These are phyloP conservation scores for Rhodotorula paludigena DNA, from an alignment of 768 basidiomycete genomes.

Conservation along the genomic window DNA sequence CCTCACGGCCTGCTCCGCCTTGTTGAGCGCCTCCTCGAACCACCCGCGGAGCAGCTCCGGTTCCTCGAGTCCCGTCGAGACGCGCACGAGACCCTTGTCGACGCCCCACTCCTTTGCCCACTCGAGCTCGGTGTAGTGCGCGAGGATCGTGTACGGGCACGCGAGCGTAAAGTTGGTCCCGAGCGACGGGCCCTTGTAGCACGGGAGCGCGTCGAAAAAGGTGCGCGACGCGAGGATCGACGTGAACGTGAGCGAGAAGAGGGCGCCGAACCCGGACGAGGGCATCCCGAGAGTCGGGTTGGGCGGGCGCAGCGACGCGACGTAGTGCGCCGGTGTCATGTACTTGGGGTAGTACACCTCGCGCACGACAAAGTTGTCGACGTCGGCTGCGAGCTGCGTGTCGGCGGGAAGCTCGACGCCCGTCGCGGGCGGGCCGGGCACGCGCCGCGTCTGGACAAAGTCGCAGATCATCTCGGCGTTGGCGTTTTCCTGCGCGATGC, in stretches of 20 bases:
- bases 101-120: constrained; percentile 89
- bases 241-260: constrained; percentile 64
- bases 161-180: constrained; percentile 96
- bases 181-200: constrained; percentile 72
- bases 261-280: constrained; percentile 48
- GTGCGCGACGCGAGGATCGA: constrained; percentile 53
- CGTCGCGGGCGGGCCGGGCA: constrained; percentile 24
- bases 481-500: constrained; percentile 68
- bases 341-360: constrained; percentile 88
- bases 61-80: constrained; percentile 89
- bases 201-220: constrained; percentile 62
- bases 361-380: constrained; percentile 56
- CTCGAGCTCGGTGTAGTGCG: constrained; percentile 79
- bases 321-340: constrained; percentile 65
- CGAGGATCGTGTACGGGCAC: constrained; percentile 86
- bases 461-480: constrained; percentile 81
- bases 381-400: constrained; percentile 4
- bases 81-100: constrained; percentile 71
- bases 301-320: constrained; percentile 56
- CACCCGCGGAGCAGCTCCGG: constrained; percentile 55
- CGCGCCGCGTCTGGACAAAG: constrained; percentile 59
- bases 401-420: constrained; percentile 1
- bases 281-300: too few species aligned
- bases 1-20: constrained; percentile 58
- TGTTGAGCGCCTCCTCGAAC: constrained; percentile 63